Evolutionary conservation across 495 filamentous ascomycete genomes (phyloP).

Genomic region (Aspergillus wentii): DNA sequence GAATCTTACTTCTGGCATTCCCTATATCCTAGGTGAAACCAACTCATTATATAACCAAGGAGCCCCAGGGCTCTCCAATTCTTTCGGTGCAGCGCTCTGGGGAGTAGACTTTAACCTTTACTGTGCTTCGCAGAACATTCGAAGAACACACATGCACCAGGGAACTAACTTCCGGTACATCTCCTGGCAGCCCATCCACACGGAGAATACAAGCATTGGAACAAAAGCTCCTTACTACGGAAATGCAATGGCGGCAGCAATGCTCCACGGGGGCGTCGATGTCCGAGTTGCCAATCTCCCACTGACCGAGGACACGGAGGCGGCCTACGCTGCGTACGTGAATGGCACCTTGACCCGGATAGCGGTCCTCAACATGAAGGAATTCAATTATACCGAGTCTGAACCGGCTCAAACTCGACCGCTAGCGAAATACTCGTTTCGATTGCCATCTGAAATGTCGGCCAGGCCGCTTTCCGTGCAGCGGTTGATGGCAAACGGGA

Average conservation of each 20-base stretch:
- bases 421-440: constrained; percentile 41
- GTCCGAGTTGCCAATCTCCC: constrained; percentile 33
- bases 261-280: constrained; percentile 38
- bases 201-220: constrained; percentile 45
- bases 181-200: constrained; percentile 56
- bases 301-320: constrained; percentile 36
- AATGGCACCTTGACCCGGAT: constrained; percentile 39
- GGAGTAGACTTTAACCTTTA: constrained; percentile 61
- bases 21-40: constrained; percentile 61
- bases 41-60: constrained; percentile 65
- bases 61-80: constrained; percentile 57
- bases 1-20: constrained; percentile 35
- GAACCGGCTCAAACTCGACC: no score
- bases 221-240: constrained; percentile 68
- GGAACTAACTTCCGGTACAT: constrained; percentile 58
- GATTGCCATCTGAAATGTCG: constrained; percentile 17
- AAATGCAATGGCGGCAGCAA: constrained; percentile 53
- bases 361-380: constrained; percentile 53
- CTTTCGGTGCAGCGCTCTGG: constrained; percentile 70
- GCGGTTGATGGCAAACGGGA: constrained; percentile 56
- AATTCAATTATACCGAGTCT: no score
- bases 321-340: constrained; percentile 60
- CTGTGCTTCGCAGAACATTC: constrained; percentile 52
- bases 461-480: constrained; percentile 29
- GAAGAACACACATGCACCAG: constrained; percentile 63